Evolutionary conservation across 202 grass and related monocot genomes (phyloP).

Genomic region (Zoysia matrella): DNA sequence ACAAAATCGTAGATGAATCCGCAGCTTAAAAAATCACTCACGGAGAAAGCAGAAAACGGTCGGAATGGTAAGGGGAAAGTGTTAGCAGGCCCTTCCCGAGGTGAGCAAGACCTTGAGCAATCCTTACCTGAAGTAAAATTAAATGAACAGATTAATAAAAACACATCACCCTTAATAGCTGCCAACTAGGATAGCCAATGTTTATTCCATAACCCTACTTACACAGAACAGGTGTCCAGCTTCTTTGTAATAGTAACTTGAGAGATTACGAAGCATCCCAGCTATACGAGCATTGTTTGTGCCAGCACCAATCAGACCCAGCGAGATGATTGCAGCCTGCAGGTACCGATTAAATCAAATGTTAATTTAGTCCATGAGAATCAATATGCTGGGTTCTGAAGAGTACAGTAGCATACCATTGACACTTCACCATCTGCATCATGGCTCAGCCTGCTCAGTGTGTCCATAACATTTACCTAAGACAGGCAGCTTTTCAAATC

Average conservation of each 20-base stretch:
- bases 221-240: constrained; percentile 74
- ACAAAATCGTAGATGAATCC: neutral
- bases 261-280: constrained; percentile 74
- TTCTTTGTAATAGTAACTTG: constrained; percentile 87
- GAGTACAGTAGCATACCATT: constrained; percentile 41
- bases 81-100: constrained; percentile 77
- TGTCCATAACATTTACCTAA: constrained; percentile 85
- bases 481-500: constrained; percentile 21
- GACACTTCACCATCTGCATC: constrained; percentile 73
- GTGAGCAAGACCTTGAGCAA: constrained; percentile 81
- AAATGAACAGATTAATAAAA: constrained; percentile 9
- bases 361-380: constrained; percentile 1
- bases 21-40: constrained; percentile 38
- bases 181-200: neutral
- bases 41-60: constrained; percentile 70
- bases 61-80: constrained; percentile 75
- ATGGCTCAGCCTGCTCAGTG: constrained; percentile 78
- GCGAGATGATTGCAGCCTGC: constrained; percentile 73
- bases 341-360: constrained; percentile 35
- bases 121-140: constrained; percentile 63
- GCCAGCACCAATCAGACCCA: constrained; percentile 76
- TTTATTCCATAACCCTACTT: constrained; percentile 18
- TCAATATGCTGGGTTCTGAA: neutral
- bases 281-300: constrained; percentile 88
- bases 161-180: neutral